phyloP scores from a whole-genome alignment of 2,329 filamentous ascomycete genomes.

The Monosporascus sp. region DNA sequence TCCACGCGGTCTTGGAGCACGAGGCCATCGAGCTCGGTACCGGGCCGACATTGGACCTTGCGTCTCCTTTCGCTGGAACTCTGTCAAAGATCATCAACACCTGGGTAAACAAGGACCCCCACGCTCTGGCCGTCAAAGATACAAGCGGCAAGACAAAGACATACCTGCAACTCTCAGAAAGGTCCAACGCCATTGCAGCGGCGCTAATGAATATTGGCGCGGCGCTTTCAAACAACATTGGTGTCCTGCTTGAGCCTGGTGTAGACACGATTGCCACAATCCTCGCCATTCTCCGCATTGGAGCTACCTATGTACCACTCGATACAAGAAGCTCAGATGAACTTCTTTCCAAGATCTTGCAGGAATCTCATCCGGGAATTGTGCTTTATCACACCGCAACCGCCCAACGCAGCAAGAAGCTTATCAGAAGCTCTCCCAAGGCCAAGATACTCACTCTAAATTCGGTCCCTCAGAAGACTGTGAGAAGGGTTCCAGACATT shows the following conservation, averaged over 20 bases:
- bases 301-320: too few species aligned
- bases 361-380: too few species aligned
- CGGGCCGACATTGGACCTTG: not conserved
- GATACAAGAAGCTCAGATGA: too few species aligned
- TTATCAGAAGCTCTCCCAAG: too few species aligned
- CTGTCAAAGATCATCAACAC: not conserved
- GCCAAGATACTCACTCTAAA: too few species aligned
- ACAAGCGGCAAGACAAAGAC: constrained; percentile 11
- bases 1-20: not conserved
- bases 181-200: constrained; percentile 25
- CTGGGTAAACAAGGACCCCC: not conserved
- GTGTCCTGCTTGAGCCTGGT: constrained; percentile 1
- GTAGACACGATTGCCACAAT: too few species aligned
- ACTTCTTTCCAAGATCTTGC: too few species aligned
- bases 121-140: not conserved
- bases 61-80: not conserved
- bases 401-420: too few species aligned
- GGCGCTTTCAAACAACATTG: not conserved
- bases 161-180: constrained; percentile 26
- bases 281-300: too few species aligned
- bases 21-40: not conserved
- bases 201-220: constrained; percentile 14
- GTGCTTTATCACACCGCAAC: too few species aligned
- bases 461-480: too few species aligned
- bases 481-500: not conserved